Base-by-base conservation (phyloP, 192 early-diverging fungal species). In the Spizellomyces punctatus region DNA sequence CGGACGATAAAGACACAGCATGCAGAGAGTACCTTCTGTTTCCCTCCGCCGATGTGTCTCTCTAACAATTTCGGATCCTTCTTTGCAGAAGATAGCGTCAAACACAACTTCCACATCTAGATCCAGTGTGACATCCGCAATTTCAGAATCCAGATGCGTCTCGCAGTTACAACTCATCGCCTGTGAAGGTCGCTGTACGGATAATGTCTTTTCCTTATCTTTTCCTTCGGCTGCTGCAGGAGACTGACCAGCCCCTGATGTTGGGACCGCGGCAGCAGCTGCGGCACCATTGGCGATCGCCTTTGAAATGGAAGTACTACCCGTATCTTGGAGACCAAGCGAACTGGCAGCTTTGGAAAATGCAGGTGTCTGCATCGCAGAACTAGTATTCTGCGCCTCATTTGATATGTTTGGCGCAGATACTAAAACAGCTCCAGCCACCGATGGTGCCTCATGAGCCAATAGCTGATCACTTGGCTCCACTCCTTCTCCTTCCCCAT, bases 51-150 rank as follows among this genome's bases (percentile, higher is more conserved):
- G 10, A 44, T 73, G 69, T 19, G 74, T 69, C 46, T 72, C 71
- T 7, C 60, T 16, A 22, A 71, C 58, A 41, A 67, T 14, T 41
- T 66, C 70, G 6, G 36, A 9, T 17, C 72, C 72, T 6, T 63
- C 69, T 9, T 57, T 44, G 6, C 49, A 22, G 73, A 73, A 75
- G 49, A 75, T 72, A 14, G 46, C 54, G 5, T 41, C 62, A 73
- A 73, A 76, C 56, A 76, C 22, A 16, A 9, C 62, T 42, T 72
- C 66, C 9, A 76, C 70, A 71, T 76, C 62, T 41, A 73, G 8
- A 48, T 74, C 56, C 14, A 76, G 47, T 17, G 59, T 36, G 43
- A 46, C 66, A 16, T 76, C 62, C 27, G 48, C 19, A 21, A 48
- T 49, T 45, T 17, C 22, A 54, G 10, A 48, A 14, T 70, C 74